phyloP scores from a whole-genome alignment of 306 rosid species.

The Macrotyloma uniflorum region DNA sequence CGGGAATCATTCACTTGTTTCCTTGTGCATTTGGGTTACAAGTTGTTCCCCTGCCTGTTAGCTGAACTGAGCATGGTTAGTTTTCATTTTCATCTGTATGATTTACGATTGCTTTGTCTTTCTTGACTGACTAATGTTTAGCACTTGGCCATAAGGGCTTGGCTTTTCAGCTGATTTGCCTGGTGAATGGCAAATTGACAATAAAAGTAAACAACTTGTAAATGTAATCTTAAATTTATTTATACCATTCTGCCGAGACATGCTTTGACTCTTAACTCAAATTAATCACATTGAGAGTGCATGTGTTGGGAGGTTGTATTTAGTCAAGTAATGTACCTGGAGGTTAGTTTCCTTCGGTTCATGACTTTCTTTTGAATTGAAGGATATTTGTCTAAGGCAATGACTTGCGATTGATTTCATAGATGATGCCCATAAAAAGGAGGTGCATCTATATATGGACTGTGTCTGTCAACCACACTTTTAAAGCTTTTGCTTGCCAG shows the following conservation, averaged over 20 bases:
- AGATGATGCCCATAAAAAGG: background rate
- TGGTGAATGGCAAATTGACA: background rate
- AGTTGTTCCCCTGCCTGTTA: background rate
- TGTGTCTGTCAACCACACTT: background rate
- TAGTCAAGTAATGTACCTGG: background rate
- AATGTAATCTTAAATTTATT: background rate
- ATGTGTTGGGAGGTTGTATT: background rate
- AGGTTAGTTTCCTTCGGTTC: constrained; percentile 8
- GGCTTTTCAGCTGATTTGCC: background rate
- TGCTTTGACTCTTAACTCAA: background rate
- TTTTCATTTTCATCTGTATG: background rate
- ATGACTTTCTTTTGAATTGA: constrained; percentile 27
- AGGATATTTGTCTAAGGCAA: background rate
- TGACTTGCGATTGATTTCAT: constrained; percentile 6
- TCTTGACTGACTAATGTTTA: background rate
- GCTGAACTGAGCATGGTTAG: background rate
- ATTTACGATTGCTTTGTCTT: background rate
- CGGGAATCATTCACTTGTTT: background rate
- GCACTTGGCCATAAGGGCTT: background rate
- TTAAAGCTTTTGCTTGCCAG: background rate
- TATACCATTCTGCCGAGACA: background rate
- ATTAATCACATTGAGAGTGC: background rate
- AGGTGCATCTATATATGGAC: background rate
- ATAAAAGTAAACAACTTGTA: background rate
- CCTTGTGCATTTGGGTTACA: background rate